Percentiles rank a stretch among this genome's conserved stretches.
Evolutionary conservation across 768 basidiomycete genomes (phyloP).

Genomic region (Lyophyllum atratum): DNA sequence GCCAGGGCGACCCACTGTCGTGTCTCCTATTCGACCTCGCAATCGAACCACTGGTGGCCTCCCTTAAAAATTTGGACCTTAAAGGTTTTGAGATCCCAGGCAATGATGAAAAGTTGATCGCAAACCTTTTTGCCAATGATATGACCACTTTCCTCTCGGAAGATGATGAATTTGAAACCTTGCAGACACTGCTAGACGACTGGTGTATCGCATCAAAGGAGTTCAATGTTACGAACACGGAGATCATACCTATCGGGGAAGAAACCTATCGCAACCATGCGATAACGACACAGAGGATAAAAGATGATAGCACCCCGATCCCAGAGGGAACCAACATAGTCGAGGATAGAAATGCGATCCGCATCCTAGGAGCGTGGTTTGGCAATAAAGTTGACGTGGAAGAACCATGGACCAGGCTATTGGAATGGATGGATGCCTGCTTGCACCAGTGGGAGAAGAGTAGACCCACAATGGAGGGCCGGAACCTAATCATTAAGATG

Average conservation of each 20-base stretch:
- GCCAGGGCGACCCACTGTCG: slow-evolving; percentile 39
- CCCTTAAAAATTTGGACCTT: slow-evolving; percentile 29
- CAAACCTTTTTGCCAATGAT: slow-evolving; percentile 43
- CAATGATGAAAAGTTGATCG: slow-evolving; percentile 20
- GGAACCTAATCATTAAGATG: slow-evolving; percentile 24
- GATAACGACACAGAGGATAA: neutral
- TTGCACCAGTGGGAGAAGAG: slow-evolving; percentile 24
- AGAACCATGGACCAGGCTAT: slow-evolving; percentile 22
- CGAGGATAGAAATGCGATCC: slow-evolving; percentile 25
- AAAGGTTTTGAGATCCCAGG: slow-evolving; percentile 26
- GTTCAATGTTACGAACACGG: slow-evolving; percentile 44
- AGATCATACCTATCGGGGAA: slow-evolving; percentile 35
- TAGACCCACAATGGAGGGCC: slow-evolving; percentile 30
- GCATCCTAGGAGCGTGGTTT: slow-evolving; percentile 33
- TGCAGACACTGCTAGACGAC: slow-evolving; percentile 25
- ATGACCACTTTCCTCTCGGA: slow-evolving; percentile 36
- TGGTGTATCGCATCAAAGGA: slow-evolving; percentile 44
- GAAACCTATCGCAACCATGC: slow-evolving; percentile 17
- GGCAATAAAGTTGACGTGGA: slow-evolving; percentile 27
- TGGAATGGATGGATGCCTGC: slow-evolving; percentile 26
- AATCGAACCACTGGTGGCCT: slow-evolving; percentile 38
- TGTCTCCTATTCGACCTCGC: slow-evolving; percentile 41
- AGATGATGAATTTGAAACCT: slow-evolving; percentile 23
- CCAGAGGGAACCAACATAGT: slow-evolving; percentile 25
- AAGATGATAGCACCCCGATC: slow-evolving; percentile 2